Evolutionary conservation across 257 asterid genomes (phyloP).

Genomic region (Eucommia ulmoides): DNA sequence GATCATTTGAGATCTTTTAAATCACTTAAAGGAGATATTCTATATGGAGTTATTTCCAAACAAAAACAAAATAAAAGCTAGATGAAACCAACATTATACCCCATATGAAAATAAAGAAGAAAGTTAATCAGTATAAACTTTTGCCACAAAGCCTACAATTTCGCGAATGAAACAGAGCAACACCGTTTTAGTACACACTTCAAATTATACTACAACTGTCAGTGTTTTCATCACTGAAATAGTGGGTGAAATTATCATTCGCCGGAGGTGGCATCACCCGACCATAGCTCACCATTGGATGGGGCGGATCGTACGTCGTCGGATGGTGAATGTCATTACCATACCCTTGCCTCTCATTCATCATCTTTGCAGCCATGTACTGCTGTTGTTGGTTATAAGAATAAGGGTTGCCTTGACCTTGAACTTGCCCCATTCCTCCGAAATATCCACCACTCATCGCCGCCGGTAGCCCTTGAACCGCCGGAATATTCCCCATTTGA

Average conservation of each 20-base stretch:
- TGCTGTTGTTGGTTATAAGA: constrained; percentile 25
- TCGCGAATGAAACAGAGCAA: no score
- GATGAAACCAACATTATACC: no score
- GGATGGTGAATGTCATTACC: constrained; percentile 44
- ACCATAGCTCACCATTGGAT: constrained; percentile 7
- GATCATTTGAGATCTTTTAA: no score
- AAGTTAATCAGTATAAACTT: no score
- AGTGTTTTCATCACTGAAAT: constrained; percentile 5
- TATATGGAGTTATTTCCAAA: no score
- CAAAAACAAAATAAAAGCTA: no score
- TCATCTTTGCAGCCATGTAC: constrained; percentile 33
- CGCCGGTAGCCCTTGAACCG: constrained; percentile 40
- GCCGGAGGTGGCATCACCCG: neutral
- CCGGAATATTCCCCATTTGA: constrained; percentile 25
- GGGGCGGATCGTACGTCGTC: constrained; percentile 27
- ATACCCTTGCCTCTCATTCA: constrained; percentile 36
- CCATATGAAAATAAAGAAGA: no score
- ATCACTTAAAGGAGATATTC: no score
- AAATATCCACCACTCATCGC: constrained; percentile 17
- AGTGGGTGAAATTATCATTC: neutral
- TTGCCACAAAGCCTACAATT: no score
- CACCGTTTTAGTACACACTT: no score
- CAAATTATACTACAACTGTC: constrained; percentile 6
- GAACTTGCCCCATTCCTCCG: constrained; percentile 27
- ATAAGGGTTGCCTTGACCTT: constrained; percentile 31